Evolutionary conservation across 441 rosid species (phyloP), one percentile per base, ranked within the genome.

Genomic region (Viola pubescens): DNA sequence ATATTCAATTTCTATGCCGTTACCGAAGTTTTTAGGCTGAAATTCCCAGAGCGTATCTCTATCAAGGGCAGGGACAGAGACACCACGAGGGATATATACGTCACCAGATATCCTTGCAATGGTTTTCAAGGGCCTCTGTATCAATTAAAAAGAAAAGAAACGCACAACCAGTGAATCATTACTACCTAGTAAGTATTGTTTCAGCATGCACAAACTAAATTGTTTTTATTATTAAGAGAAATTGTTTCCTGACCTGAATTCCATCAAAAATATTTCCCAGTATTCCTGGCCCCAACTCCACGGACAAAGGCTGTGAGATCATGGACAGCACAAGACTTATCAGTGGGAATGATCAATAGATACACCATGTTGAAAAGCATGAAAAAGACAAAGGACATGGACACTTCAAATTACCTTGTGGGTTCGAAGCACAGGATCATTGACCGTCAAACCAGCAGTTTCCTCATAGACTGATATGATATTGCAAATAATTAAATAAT

Each of bases 31-130:
- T 71, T 84, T 88, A 26, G 99, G 97, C 82, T 94, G 85, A 70
- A 94, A 94, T 58, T 94, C 99, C 99, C 99, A 94, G 5, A 78
- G 89, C 6, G 62, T 75, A 72, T 90, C 99, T 79, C 87, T 94
- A 79, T 94, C 99, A 66, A 94, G 88, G 34, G 99, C 90, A 0
- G 99, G 99, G 39, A 94, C 99, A 59, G 99, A 79, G 54, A 94
- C 98, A 73, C 99, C 99, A 62, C 98, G 90, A 77, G 99, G 99
- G 39, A 94, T 91, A 70, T 94, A 91, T 61, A 94, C 99, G 75
- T 94, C 99, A 61, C 97, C 97, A 58, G 97, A 94, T 78, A 54
- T 72, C 67, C 65, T 91, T 6, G 99, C 99, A 64, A 94, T 94
- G 60, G 99, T 94, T 81, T 85, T 94, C 84, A 94, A 75, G 44